phyloP scores from a whole-genome alignment of 176 grass and related monocot genomes.

The Oryza meyeriana region DNA sequence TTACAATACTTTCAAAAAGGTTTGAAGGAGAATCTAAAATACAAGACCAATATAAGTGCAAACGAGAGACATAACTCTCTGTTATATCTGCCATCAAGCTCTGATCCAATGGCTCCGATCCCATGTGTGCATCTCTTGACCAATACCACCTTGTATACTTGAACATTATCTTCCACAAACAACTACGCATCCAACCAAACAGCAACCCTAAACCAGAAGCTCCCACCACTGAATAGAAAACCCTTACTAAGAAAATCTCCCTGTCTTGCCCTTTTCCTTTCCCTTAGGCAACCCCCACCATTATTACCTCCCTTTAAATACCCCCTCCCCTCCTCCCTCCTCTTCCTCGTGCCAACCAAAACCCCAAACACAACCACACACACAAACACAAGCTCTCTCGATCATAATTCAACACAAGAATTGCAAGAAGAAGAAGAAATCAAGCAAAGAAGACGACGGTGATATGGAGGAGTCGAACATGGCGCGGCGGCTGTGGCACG shows the following conservation, averaged over 20 bases:
- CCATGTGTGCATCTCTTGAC: neutral
- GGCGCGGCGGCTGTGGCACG: constrained; percentile 60
- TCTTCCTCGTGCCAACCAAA: constrained; percentile 21
- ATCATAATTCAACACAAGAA: neutral
- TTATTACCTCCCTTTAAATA: constrained; percentile 53
- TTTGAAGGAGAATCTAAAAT: neutral
- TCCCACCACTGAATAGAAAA: constrained; percentile 31
- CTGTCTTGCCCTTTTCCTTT: neutral
- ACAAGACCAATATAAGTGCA: neutral
- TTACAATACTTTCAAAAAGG: neutral
- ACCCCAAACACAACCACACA: constrained; percentile 8
- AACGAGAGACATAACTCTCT: neutral
- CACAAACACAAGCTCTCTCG: neutral
- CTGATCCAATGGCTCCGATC: neutral
- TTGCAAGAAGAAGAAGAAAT: neutral
- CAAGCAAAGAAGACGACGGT: neutral
- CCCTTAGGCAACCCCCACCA: neutral
- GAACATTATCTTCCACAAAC: neutral
- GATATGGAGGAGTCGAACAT: constrained; percentile 38
- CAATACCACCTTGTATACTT: neutral
- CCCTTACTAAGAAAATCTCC: neutral
- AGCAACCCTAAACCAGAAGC: constrained; percentile 11
- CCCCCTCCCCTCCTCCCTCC: constrained; percentile 13
- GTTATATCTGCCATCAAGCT: neutral
- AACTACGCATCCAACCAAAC: neutral